Percentiles rank a stretch among this genome's conserved stretches.
phyloP scores from a whole-genome alignment of 2,329 filamentous ascomycete genomes.

The Achaetomium macrosporum region DNA sequence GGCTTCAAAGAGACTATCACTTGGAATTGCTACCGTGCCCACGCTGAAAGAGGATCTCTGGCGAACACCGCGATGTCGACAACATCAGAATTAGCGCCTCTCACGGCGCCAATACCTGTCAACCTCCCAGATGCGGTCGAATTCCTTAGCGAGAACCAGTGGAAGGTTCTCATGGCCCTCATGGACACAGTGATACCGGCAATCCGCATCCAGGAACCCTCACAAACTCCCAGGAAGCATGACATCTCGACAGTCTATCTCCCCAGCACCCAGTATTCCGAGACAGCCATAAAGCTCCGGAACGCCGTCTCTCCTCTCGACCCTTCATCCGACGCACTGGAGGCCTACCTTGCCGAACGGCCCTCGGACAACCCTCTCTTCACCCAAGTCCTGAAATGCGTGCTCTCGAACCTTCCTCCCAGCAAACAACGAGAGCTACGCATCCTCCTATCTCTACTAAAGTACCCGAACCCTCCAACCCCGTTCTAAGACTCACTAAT shows the following conservation, averaged over 20 bases:
- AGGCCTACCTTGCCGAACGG: constrained; percentile 23
- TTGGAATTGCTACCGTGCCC: too few relatives aligned
- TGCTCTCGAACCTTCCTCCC: constrained; percentile 19
- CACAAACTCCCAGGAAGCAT: neutral
- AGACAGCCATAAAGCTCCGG: constrained; percentile 14
- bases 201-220: constrained; percentile 15
- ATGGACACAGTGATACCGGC: constrained; percentile 24
- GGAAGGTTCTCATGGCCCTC: constrained; percentile 24
- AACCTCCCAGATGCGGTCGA: constrained; percentile 6
- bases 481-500: neutral
- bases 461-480: constrained; percentile 1
- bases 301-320: constrained; percentile 10
- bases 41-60: neutral
- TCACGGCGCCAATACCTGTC: constrained; percentile 11
- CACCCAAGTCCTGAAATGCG: constrained; percentile 18
- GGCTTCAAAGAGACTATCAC: too few relatives aligned
- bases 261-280: constrained; percentile 16
- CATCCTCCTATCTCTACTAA: constrained; percentile 18
- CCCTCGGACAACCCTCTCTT: constrained; percentile 20
- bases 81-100: constrained; percentile 6
- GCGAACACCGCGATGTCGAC: neutral
- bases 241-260: constrained; percentile 14
- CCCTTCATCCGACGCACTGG: constrained; percentile 8
- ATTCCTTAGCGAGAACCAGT: constrained; percentile 17
- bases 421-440: constrained; percentile 13